Percentiles rank a stretch among this genome's conserved stretches.
These are phyloP conservation scores for Lactuca saligna DNA, from an alignment of 129 eudicot genomes.

Conservation along the genomic window DNA sequence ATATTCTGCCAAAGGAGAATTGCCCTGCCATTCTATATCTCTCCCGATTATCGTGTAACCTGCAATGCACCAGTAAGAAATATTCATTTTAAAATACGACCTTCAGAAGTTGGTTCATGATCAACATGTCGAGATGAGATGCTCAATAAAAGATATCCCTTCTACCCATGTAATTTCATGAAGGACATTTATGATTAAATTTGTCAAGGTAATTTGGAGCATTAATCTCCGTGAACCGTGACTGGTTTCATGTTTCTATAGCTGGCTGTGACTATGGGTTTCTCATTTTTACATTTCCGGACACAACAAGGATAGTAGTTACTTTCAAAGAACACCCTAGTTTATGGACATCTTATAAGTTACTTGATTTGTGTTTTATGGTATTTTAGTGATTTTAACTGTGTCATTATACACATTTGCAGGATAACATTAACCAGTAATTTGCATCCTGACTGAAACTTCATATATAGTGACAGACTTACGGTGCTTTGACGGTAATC, in stretches of 20 bases:
- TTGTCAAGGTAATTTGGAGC: neutral
- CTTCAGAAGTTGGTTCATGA: neutral
- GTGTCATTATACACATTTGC: too few relatives aligned
- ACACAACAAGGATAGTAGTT: too few relatives aligned
- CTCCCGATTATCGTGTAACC: constrained; percentile 2
- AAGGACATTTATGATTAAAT: neutral
- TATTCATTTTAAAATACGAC: neutral
- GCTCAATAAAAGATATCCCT: too few relatives aligned
- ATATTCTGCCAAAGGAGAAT: constrained; percentile 64
- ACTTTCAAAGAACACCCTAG: too few relatives aligned
- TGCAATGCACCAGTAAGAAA: neutral
- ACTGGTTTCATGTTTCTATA: neutral
- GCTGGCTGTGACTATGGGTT: neutral
- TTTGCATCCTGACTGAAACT: too few relatives aligned
- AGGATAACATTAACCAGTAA: too few relatives aligned
- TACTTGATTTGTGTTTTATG: too few relatives aligned
- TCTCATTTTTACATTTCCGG: too few relatives aligned
- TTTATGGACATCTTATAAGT: too few relatives aligned
- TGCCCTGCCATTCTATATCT: constrained; percentile 65
- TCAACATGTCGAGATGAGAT: neutral
- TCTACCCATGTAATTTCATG: neutral
- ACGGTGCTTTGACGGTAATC: neutral
- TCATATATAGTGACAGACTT: too few relatives aligned
- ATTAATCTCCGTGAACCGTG: neutral
- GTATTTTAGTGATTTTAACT: too few relatives aligned